Base-by-base conservation (phyloP, 208 protist species). In the Angomonas deanei region DNA sequence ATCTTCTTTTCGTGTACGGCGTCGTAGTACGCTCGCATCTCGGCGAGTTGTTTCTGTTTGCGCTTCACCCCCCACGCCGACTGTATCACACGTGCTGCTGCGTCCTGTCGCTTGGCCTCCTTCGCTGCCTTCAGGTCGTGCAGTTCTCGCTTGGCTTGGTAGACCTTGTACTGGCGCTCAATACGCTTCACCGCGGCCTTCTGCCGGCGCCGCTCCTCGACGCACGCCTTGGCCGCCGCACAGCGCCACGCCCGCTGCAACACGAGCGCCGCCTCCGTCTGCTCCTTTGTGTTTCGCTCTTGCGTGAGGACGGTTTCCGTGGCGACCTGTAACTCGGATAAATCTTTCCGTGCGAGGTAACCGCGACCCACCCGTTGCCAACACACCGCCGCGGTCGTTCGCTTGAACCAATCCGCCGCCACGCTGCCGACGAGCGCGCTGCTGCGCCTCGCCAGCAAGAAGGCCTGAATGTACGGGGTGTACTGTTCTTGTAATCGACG, bases 161-260 rank as follows among this genome's bases (percentile, higher is more conserved):
- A 80, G 15, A 80, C 66, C 2, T 74, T 79, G 60, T 84, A 88
- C 30, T 76, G 67, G 24, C 74, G 75, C 5, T 74, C 53, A 48
- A 96, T 78, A 15, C 77, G 63, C 8, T 49, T 49, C 15, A 68
- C 82, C 26, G 90, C 86, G 4, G 56, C 66, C 17, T 54, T 31
- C 56, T 86, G 66, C 32, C 82, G 74, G 36, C 83, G 77, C 66
- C 76, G 59, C 36, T 74, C 72, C 66, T 77, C 78, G 19, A 86
- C 80, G 15, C 47, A 73, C n/a, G 76, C 67, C 68, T 87, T 87
- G 24, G 85, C 86, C 11, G 76, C 55, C 1, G 82, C 82, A 54
- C 74, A 79, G 4, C 87, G 80, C 85, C 82, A 92, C 32, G 87
- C 87, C 0, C 83, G 80, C 73, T 96, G 90, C 50, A 96, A 33